Percentiles rank a stretch among this genome's conserved stretches.
phyloP scores from a whole-genome alignment of 495 filamentous ascomycete genomes.

The Bryoglossum gracile region DNA sequence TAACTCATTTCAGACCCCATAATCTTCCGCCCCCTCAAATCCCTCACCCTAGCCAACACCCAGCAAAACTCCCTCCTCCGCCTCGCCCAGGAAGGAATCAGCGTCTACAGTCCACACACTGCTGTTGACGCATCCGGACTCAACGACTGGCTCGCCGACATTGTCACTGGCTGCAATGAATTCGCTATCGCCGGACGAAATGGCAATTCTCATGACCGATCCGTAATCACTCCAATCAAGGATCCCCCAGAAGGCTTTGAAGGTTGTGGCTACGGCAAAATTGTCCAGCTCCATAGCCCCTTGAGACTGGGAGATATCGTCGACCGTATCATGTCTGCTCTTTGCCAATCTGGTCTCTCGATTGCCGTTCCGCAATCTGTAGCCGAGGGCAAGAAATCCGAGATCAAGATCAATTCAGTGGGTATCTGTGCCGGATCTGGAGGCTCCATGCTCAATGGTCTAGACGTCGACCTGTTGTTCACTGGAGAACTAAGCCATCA shows the following conservation, averaged over 20 bases:
- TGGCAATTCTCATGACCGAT: background rate
- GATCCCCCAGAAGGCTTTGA: constrained; percentile 41
- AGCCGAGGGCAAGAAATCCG: constrained; percentile 32
- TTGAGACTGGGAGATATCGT: constrained; percentile 17
- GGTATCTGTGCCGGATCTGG: constrained; percentile 83
- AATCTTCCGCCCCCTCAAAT: constrained; percentile 88
- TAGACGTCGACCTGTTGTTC: constrained; percentile 68
- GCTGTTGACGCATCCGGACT: constrained; percentile 88
- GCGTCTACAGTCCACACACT: constrained; percentile 93
- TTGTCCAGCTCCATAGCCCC: constrained; percentile 53
- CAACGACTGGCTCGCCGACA: constrained; percentile 92
- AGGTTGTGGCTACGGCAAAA: constrained; percentile 66
- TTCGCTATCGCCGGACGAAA: background rate
- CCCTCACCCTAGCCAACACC: constrained; percentile 71
- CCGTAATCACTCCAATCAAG: constrained; percentile 14
- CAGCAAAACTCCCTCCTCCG: constrained; percentile 81
- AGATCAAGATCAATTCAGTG: constrained; percentile 50
- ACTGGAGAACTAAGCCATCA: constrained; percentile 95
- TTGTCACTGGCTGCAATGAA: constrained; percentile 48
- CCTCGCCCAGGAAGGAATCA: constrained; percentile 81
- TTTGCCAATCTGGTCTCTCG: constrained; percentile 59
- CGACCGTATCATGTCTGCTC: constrained; percentile 42
- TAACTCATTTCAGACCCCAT: constrained; percentile 70
- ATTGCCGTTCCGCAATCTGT: constrained; percentile 59
- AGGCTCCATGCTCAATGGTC: constrained; percentile 59